These are phyloP conservation scores for Coniella lustricola DNA, from an alignment of 2,329 filamentous ascomycete genomes.

Conservation along the genomic window DNA sequence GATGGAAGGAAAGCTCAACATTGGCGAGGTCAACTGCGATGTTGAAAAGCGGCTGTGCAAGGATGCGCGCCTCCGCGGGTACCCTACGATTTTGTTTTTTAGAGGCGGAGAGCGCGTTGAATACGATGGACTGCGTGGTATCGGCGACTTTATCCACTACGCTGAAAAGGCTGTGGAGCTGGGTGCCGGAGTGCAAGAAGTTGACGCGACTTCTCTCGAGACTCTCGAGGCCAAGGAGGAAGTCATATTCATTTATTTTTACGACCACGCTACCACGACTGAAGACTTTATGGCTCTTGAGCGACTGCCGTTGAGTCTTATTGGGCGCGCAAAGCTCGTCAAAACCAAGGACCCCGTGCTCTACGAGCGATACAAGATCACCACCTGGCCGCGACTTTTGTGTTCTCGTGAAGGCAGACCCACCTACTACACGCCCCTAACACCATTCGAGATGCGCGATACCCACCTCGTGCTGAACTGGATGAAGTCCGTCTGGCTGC, in stretches of 20 bases:
- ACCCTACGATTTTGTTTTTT: conserved; percentile 90
- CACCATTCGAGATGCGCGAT: conserved; percentile 89
- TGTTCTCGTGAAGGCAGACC: conserved; percentile 85
- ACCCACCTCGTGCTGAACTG: conserved; percentile 72
- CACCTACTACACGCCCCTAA: conserved; percentile 81
- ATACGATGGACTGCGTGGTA: conserved; percentile 82
- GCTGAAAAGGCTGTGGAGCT: conserved; percentile 79
- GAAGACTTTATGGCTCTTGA: conserved; percentile 91
- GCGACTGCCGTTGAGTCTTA: conserved; percentile 75
- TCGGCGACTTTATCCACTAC: conserved; percentile 84
- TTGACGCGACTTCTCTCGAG: conserved; percentile 69
- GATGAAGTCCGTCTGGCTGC: conserved; percentile 96
- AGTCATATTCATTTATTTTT: conserved; percentile 96
- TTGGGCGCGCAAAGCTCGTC: conserved; percentile 80
- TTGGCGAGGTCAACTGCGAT: conserved; percentile 96
- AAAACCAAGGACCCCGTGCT: conserved; percentile 78
- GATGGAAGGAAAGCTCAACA: conserved; percentile 82
- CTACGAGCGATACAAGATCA: conserved; percentile 83
- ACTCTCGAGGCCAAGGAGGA: conserved; percentile 87
- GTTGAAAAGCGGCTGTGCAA: conserved; percentile 83
- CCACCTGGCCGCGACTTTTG: conserved; percentile 88
- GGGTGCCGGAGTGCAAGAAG: conserved; percentile 69
- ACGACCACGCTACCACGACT: conserved; percentile 85
- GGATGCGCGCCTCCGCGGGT: conserved; percentile 71
- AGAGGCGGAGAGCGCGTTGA: conserved; percentile 85